Base-by-base conservation (phyloP, 1,284 basidiomycete genomes). In the Dichomitus squalens region DNA sequence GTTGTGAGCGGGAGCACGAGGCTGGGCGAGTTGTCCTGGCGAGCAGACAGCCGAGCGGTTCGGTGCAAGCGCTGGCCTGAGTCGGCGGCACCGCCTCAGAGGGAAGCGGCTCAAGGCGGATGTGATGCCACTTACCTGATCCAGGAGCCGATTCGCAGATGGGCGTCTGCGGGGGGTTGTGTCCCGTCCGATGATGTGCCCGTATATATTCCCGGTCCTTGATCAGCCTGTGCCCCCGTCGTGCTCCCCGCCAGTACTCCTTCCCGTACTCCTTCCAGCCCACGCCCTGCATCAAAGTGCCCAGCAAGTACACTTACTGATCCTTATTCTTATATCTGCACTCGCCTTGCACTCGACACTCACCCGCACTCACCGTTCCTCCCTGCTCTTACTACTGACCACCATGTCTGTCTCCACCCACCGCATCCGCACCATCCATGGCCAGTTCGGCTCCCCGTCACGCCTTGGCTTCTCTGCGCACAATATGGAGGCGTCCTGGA, bases 351-450 rank as follows among this genome's bases (percentile, higher is more conserved):
- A 16, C 21, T 39, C 52, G 16, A 18, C 40, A 7, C 23, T 11
- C 29, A 31, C 20, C 27, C 25, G 29, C 50, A 12, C 39, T 29
- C 23, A 16, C 31, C 29, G 9, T 7, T 25, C 29, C 18, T 16
- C 25, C 43, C 40, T 18, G 25, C 29, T 3, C 39, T 12, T 31
- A 52, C 16, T n/a, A 20, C 14, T 16, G 29, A 25, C 36, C 18
- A 11, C 40, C 50, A 68, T 68, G 66, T 65, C 68, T 53, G 61
- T 66, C 48, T 64, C 68, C 52, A 61, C 70, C n/a, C 67, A 69
- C 60, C 68, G 67, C 65, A 67, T 69, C 57, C 68, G 66, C 60
- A 53, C 66, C 65, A 61, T 69, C 52, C 66, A 70, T 58, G 61
- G 66, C 52, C 54, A 63, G 5, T 70, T 71, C 51, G 66, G 66